Evolutionary conservation across 2,329 filamentous ascomycete species (phyloP).

Genomic region (Trichoderma guizhouense): DNA sequence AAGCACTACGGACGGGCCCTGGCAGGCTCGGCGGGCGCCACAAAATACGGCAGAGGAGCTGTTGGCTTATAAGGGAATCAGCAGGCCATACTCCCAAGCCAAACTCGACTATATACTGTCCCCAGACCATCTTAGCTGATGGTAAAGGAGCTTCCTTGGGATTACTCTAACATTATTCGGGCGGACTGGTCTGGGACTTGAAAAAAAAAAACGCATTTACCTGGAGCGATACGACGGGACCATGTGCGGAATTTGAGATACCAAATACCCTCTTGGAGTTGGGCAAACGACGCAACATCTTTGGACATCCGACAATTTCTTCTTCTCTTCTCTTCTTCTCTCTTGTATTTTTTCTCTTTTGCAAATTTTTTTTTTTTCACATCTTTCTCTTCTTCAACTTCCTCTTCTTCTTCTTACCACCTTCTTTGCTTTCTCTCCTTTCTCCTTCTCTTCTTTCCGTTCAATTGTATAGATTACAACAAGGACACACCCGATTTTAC

Average conservation of each 20-base stretch:
- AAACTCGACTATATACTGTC: not conserved
- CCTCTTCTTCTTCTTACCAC: too few relatives aligned
- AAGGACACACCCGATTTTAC: not conserved
- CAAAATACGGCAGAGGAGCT: not conserved
- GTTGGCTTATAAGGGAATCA: not conserved
- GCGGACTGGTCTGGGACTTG: not conserved
- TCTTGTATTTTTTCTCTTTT: not conserved
- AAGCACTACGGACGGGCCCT: not conserved
- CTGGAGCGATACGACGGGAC: not conserved
- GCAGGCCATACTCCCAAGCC: not conserved
- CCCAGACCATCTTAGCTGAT: not conserved
- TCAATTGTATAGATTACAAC: slow-evolving; percentile 19
- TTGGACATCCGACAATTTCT: not conserved
- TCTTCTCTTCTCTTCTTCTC: not conserved
- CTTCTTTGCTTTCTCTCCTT: not conserved
- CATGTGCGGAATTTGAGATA: slow-evolving; percentile 8
- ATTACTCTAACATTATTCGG: not conserved
- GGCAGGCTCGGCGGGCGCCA: not conserved
- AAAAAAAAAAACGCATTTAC: not conserved
- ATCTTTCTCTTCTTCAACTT: too few relatives aligned
- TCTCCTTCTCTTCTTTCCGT: not conserved
- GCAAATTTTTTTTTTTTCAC: too few relatives aligned
- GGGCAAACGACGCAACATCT: slow-evolving; percentile 4
- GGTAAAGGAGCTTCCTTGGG: not conserved
- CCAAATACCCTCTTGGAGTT: slow-evolving; percentile 14